These are phyloP conservation scores for Picea sitchensis DNA, from an alignment of 75 land plant species.

Conservation along the genomic window DNA sequence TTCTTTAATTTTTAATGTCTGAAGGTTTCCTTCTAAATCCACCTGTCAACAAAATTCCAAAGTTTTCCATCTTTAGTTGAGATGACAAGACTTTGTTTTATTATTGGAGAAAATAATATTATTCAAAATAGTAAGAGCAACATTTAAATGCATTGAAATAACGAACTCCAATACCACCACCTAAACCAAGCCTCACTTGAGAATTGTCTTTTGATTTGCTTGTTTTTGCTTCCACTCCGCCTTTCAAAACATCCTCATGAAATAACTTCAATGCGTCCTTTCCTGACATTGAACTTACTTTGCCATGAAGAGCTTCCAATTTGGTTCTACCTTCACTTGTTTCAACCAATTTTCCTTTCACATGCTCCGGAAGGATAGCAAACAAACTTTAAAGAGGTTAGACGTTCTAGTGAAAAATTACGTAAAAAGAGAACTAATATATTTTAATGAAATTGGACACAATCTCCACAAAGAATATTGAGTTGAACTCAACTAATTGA, in stretches of 20 bases:
- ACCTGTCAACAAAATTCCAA: background rate
- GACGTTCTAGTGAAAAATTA: too few relatives aligned
- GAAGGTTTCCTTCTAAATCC: background rate
- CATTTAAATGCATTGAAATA: too few relatives aligned
- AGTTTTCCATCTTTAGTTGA: background rate
- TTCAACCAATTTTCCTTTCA: slow-evolving; percentile 33
- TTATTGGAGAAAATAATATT: background rate
- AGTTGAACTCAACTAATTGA: too few relatives aligned
- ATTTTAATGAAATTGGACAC: too few relatives aligned
- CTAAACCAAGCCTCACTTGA: background rate
- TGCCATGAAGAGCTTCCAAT: slow-evolving; percentile 29
- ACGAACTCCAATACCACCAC: too few relatives aligned
- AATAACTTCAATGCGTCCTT: slow-evolving; percentile 41
- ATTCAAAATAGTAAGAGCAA: background rate
- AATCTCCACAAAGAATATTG: too few relatives aligned
- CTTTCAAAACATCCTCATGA: slow-evolving; percentile 17
- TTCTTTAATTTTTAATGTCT: background rate
- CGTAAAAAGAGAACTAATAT: too few relatives aligned
- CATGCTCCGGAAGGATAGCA: slow-evolving; percentile 35
- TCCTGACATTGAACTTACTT: slow-evolving; percentile 33
- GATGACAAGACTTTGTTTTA: background rate
- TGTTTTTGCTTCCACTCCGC: background rate
- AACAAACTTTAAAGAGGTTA: too few relatives aligned
- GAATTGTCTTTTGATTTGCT: background rate
- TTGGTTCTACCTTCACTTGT: slow-evolving; percentile 15